Conservation (phyloP, 768 basidiomycete genomes). For the Mycena crocata region DNA sequence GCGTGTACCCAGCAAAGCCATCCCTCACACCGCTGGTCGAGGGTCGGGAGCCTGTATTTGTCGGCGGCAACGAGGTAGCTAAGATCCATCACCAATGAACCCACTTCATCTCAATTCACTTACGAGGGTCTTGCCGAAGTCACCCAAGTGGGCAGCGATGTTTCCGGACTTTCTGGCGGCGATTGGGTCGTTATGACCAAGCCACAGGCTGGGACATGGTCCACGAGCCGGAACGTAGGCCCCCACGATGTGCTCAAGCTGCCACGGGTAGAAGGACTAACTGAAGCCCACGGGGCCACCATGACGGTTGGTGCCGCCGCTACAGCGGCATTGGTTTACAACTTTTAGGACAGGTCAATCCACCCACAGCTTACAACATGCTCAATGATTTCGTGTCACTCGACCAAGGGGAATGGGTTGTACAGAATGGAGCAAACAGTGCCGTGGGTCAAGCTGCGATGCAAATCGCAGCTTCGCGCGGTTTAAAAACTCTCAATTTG, state of each 20-base stretch:
- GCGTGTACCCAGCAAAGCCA: slow-evolving; percentile 82
- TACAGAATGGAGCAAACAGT: slow-evolving; percentile 90
- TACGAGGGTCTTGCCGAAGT: slow-evolving; percentile 81
- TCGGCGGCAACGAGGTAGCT: slow-evolving; percentile 86
- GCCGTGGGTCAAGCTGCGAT: slow-evolving; percentile 90
- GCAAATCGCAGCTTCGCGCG: slow-evolving; percentile 80
- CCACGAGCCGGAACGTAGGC: slow-evolving; percentile 63
- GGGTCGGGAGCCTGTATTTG: slow-evolving; percentile 57
- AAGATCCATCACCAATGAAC: no score
- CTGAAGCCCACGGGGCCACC: slow-evolving; percentile 77
- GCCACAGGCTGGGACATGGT: slow-evolving; percentile 83
- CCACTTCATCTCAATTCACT: no score
- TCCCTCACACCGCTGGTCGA: slow-evolving; percentile 47
- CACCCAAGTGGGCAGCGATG: slow-evolving; percentile 66
- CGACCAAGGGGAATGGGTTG: slow-evolving; percentile 78
- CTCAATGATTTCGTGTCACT: slow-evolving; percentile 76
- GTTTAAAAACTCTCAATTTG: slow-evolving; percentile 84
- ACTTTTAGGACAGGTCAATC: slow-evolving; percentile 69
- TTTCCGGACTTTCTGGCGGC: slow-evolving; percentile 58
- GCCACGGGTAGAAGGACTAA: slow-evolving; percentile 58
- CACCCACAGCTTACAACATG: slow-evolving; percentile 87
- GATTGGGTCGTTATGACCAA: slow-evolving; percentile 84
- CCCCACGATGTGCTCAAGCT: slow-evolving; percentile 71
- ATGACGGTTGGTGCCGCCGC: slow-evolving; percentile 66
- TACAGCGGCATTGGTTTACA: not conserved